Base-by-base conservation (phyloP, 2,329 filamentous ascomycete species). In the Sphaerulina populicola region DNA sequence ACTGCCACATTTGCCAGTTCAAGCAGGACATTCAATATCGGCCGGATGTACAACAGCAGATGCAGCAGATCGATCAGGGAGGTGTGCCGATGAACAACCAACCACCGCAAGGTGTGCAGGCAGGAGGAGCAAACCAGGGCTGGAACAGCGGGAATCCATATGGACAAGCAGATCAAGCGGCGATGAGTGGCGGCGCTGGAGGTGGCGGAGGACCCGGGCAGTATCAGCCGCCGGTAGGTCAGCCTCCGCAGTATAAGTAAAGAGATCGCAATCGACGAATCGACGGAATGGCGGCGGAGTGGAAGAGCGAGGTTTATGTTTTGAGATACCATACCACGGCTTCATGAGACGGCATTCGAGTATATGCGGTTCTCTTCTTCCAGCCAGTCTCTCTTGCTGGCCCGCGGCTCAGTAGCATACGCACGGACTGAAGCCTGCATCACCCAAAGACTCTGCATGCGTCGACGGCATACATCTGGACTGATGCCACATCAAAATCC, bases 1-100 rank as follows among this genome's bases (percentile, higher is more conserved):
- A 76, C 53, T 91, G 86, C 72, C 77, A 81, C 63, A 81, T 89
- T 66, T 91, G 86, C 76, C 81, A 83, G 66, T 89, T 88, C 66
- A 77, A 80, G 57, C 84, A 90, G 66, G 73, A 76, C 56, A 67
- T 75, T 58, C 72, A 72, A 63, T 72, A 64, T 44, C 60, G 67
- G 39, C 67, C 67, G 7, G 68, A 69, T 50, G 68, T 69, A 9
- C 61, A 68, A 50, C 60, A 65, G 40, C 64, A 66, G 56, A 66
- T 66, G 65, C 50, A 65, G 14, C 56, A 55, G 47, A 60, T 60
- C 41, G 59, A 57, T 15, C 54, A 51, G 31, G 54, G 51, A 47
- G 53, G 45, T 23, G 66, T 68, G 54, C 64, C 64, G 30, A 58
- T 67, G 62, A 62, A 68, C 53, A 62, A 62, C 39, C 46, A 49